A percentile compares a stretch with the other conserved stretches of the same genome.
Conservation (phyloP, 768 basidiomycete genomes). For the Tricholomella constricta region DNA sequence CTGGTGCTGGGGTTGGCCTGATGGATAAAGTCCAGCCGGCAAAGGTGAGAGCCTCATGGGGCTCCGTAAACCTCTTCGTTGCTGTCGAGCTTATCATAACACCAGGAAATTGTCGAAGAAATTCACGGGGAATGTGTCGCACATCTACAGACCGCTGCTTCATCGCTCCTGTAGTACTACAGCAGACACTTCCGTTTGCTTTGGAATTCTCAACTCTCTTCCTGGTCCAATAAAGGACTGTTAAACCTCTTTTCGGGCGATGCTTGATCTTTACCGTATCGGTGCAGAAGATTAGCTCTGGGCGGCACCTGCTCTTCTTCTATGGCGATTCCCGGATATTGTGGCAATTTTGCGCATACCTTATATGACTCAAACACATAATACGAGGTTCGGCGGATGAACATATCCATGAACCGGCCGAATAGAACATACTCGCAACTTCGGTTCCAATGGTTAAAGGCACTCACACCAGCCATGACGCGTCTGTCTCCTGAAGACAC, state of each 20-base stretch:
- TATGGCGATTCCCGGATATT: too few relatives aligned
- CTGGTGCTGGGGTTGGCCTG: constrained; percentile 64
- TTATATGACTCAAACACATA: too few relatives aligned
- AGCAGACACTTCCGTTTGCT: neutral
- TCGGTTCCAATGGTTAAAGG: neutral
- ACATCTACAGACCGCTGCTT: constrained; percentile 31
- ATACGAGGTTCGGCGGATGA: too few relatives aligned
- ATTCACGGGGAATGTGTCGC: constrained; percentile 48
- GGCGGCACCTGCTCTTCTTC: too few relatives aligned
- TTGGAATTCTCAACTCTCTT: too few relatives aligned
- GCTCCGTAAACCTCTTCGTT: neutral
- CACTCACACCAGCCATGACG: neutral
- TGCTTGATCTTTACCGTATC: too few relatives aligned
- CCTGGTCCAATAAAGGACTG: too few relatives aligned
- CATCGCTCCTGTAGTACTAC: constrained; percentile 10
- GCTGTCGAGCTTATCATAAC: neutral
- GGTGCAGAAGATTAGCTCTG: too few relatives aligned
- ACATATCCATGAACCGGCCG: too few relatives aligned
- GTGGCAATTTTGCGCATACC: neutral
- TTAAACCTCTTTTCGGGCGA: too few relatives aligned
- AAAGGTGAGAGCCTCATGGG: constrained; percentile 28
- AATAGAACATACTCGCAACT: neutral
- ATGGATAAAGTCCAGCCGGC: constrained; percentile 47
- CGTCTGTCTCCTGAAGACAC: neutral
- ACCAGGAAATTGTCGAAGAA: constrained; percentile 56